Conservation (phyloP, 2,329 filamentous ascomycete genomes). For the Ascochyta clinopodiicola region DNA sequence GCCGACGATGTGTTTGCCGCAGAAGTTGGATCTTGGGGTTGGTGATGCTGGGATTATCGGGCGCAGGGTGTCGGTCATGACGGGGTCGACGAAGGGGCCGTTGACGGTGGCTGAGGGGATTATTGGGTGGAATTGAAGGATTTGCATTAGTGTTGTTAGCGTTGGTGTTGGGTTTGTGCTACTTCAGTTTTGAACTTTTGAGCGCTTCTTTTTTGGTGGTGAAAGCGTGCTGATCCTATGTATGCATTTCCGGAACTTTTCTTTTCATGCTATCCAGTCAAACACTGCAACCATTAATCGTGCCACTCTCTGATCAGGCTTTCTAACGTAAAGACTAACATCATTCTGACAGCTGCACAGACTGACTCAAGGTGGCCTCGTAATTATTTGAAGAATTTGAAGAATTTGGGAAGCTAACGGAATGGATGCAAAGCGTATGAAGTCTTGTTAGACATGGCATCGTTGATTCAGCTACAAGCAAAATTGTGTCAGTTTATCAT, state of each 20-base stretch:
- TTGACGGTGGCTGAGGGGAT: constrained; percentile 40
- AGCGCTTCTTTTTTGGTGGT: not conserved
- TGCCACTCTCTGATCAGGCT: not conserved
- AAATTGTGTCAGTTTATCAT: too few species aligned
- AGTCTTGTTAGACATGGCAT: too few species aligned
- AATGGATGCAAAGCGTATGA: too few species aligned
- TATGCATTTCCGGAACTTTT: not conserved
- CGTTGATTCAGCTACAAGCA: too few species aligned
- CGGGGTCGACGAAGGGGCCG: constrained; percentile 23
- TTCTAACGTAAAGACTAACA: not conserved
- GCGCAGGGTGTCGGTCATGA: constrained; percentile 42
- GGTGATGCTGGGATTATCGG: constrained; percentile 43
- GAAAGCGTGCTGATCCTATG: not conserved
- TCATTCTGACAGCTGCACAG: not conserved
- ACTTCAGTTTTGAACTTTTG: not conserved
- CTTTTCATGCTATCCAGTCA: not conserved
- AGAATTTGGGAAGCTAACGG: too few species aligned
- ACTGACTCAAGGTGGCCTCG: not conserved
- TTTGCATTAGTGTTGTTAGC: not conserved
- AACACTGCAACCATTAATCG: not conserved
- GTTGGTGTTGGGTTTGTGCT: not conserved
- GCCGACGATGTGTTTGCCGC: constrained; percentile 24
- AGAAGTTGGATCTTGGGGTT: constrained; percentile 39
- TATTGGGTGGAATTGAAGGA: constrained; percentile 44
- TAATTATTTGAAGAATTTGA: too few species aligned